Evolutionary conservation across 2,329 filamentous ascomycete species (phyloP).

Genomic region (Aspergillus fischeri): DNA sequence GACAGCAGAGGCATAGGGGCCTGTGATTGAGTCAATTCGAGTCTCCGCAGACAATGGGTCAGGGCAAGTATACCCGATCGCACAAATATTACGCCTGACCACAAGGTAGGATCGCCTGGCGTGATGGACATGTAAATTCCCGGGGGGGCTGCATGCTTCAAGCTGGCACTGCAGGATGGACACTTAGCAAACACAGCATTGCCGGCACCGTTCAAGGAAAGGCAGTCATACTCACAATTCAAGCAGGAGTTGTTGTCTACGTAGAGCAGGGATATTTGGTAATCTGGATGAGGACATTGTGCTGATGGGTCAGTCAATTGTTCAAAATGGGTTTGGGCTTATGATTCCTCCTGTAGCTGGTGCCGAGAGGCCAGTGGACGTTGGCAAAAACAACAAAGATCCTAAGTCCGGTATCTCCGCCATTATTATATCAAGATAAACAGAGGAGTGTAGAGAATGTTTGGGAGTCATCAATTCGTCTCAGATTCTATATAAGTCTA

Average conservation of each 20-base stretch:
- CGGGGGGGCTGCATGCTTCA: constrained; percentile 77
- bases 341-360: not conserved
- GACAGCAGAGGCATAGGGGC: constrained; percentile 82
- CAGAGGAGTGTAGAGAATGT: not conserved
- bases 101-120: constrained; percentile 73
- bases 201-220: not conserved
- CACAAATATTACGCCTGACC: constrained; percentile 90
- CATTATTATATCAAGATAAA: not conserved
- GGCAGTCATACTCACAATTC: constrained; percentile 66
- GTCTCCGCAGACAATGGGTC: not conserved
- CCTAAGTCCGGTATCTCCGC: constrained; percentile 14
- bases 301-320: constrained; percentile 1
- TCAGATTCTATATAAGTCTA: not conserved
- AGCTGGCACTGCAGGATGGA: constrained; percentile 59
- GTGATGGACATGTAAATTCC: constrained; percentile 84
- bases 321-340: not conserved
- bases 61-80: constrained; percentile 62
- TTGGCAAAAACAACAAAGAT: not conserved
- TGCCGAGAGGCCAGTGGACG: not conserved
- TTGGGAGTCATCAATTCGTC: not conserved
- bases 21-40: constrained; percentile 43
- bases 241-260: constrained; percentile 71
- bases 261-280: constrained; percentile 50
- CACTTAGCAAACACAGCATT: constrained; percentile 11
- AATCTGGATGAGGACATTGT: constrained; percentile 34